Percentiles rank a stretch among this genome's conserved stretches.
phyloP scores from a whole-genome alignment of 2,329 filamentous ascomycete species.

The Curvularia verruculosa region DNA sequence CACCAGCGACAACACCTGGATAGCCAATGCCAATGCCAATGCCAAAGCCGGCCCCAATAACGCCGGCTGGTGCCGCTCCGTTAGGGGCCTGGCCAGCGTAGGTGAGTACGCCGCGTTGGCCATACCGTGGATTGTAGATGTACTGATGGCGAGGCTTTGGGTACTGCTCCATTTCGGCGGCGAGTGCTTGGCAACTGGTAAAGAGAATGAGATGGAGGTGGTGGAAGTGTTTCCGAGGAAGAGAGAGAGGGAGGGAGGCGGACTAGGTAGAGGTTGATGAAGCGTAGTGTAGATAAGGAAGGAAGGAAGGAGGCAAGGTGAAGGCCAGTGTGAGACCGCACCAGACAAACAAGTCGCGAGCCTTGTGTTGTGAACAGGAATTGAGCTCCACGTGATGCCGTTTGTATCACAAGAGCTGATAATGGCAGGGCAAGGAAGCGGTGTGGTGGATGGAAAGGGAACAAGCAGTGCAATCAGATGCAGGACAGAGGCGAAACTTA shows the following conservation, averaged over 20 bases:
- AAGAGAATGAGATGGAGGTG: neutral
- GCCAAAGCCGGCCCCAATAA: constrained; percentile 24
- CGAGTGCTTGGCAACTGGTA: neutral
- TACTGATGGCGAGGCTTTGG: constrained; percentile 44
- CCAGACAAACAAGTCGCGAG: constrained; percentile 10
- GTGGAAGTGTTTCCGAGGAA: neutral
- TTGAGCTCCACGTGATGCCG: neutral
- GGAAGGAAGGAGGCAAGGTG: constrained; percentile 18
- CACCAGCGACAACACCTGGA: constrained; percentile 7
- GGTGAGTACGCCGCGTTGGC: constrained; percentile 36
- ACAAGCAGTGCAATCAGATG: constrained; percentile 14
- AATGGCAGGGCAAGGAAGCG: constrained; percentile 17
- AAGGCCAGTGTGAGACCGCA: constrained; percentile 12
- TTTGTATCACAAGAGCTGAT: constrained; percentile 11
- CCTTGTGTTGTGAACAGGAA: constrained; percentile 1
- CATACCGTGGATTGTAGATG: constrained; percentile 38
- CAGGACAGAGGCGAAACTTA: constrained; percentile 30
- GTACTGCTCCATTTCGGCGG: constrained; percentile 26
- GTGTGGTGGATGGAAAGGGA: constrained; percentile 20
- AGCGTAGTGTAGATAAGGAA: constrained; percentile 4
- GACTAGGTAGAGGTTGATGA: constrained; percentile 1
- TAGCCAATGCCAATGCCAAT: constrained; percentile 27
- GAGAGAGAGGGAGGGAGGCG: neutral
- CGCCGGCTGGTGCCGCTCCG: constrained; percentile 33
- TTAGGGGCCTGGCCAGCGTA: constrained; percentile 38